Conservation (phyloP, 2,329 filamentous ascomycete species). For the Hypoxylon rubiginosum region DNA sequence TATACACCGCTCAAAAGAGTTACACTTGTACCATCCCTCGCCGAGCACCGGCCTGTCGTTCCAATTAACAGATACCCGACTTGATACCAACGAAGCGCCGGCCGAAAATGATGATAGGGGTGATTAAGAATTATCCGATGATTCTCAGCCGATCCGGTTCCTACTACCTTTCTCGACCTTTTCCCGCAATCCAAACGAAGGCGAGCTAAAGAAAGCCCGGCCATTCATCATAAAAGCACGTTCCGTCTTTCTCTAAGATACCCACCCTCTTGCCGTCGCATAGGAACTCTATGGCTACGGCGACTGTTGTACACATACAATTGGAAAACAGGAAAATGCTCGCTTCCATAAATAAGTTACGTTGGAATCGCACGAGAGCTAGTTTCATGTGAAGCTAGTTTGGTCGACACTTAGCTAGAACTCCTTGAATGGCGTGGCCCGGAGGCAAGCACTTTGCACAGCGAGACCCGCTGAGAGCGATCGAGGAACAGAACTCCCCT, state of each 20-base stretch:
- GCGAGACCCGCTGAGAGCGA: too few species aligned
- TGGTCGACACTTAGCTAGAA: too few species aligned
- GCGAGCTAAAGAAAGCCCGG: neutral
- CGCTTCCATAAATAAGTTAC: neutral
- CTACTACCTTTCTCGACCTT: neutral
- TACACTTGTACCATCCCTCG: neutral
- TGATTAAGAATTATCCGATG: neutral
- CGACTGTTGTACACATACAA: too few species aligned
- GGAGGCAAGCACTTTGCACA: too few species aligned
- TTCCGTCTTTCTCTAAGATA: too few species aligned
- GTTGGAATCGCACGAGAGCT: neutral
- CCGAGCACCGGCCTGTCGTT: conserved; percentile 12
- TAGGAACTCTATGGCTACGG: too few species aligned
- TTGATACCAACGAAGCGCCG: neutral
- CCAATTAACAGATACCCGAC: neutral
- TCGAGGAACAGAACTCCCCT: too few species aligned
- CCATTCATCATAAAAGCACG: too few species aligned
- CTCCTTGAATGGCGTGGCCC: too few species aligned
- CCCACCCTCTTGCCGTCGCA: too few species aligned
- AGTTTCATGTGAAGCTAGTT: neutral
- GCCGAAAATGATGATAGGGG: neutral
- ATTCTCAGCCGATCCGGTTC: neutral
- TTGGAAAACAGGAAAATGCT: neutral
- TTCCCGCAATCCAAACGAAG: conserved; percentile 11
- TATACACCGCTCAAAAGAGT: conserved; percentile 15